Evolutionary conservation across 768 basidiomycete genomes (phyloP).

Genomic region (Boletus reticuloceps): DNA sequence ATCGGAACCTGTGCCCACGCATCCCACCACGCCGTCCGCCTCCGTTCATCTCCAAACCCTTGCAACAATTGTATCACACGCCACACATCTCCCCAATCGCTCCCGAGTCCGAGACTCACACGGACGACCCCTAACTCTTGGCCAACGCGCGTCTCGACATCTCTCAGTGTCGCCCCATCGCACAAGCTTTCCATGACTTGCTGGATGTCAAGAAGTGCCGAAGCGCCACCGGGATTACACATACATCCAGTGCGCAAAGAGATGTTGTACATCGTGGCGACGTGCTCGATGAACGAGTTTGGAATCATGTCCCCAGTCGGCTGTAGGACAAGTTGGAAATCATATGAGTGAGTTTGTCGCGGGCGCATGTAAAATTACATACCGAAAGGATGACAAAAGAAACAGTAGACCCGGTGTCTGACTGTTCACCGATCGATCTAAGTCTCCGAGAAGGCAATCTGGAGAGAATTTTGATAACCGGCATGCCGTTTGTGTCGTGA

Average conservation of each 20-base stretch:
- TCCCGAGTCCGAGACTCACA: slow-evolving; percentile 77
- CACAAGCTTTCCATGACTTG: slow-evolving; percentile 61
- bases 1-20: slow-evolving; percentile 32
- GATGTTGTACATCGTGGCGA: slow-evolving; percentile 60
- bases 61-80: slow-evolving; percentile 49
- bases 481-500: slow-evolving; percentile 58
- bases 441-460: slow-evolving; percentile 52
- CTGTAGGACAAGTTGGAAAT: slow-evolving; percentile 31
- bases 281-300: slow-evolving; percentile 70
- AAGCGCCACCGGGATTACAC: slow-evolving; percentile 85
- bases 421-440: slow-evolving; percentile 58
- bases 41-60: slow-evolving; percentile 40
- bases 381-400: slow-evolving; percentile 64
- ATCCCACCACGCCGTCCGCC: slow-evolving; percentile 41
- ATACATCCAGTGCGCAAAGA: slow-evolving; percentile 84
- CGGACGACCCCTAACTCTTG: slow-evolving; percentile 73
- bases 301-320: slow-evolving; percentile 65
- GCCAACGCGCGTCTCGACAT: slow-evolving; percentile 60
- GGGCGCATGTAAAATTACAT: slow-evolving; percentile 25
- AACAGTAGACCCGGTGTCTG: slow-evolving; percentile 63
- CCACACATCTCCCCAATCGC: slow-evolving; percentile 74
- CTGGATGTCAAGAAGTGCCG: slow-evolving; percentile 64
- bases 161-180: slow-evolving; percentile 56
- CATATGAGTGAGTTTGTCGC: slow-evolving; percentile 1
- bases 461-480: slow-evolving; percentile 70